Percentiles rank a stretch among this genome's conserved stretches.
Evolutionary conservation across 345 rosid genomes (phyloP).

Genomic region (Odontarrhena argentea): DNA sequence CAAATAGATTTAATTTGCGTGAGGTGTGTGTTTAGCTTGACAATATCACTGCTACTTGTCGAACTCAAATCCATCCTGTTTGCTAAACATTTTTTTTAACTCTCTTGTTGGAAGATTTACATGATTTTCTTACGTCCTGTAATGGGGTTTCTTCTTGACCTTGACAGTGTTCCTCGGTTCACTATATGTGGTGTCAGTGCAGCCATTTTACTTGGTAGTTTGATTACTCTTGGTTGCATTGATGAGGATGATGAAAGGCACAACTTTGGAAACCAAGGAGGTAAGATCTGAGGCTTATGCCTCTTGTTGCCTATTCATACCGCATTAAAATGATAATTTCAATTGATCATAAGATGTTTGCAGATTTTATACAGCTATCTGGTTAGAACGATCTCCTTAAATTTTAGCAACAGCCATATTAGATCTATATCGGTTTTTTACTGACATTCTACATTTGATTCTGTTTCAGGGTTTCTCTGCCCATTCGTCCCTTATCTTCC

Average conservation of each 20-base stretch:
- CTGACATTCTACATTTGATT: conserved; percentile 1
- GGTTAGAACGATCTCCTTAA: neutral
- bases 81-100: neutral
- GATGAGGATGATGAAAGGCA: conserved; percentile 66
- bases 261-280: conserved; percentile 71
- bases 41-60: neutral
- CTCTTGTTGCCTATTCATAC: neutral
- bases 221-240: conserved; percentile 57
- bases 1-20: conserved; percentile 2
- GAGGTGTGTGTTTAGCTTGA: conserved; percentile 18
- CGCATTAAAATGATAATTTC: conserved; percentile 5
- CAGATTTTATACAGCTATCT: neutral
- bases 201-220: conserved; percentile 57
- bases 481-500: conserved; percentile 66
- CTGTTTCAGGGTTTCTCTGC: conserved; percentile 58
- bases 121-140: conserved; percentile 15
- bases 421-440: neutral
- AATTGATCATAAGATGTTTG: neutral
- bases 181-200: conserved; percentile 52
- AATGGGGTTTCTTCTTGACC: neutral
- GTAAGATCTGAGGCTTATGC: conserved; percentile 38
- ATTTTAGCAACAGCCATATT: conserved; percentile 2
- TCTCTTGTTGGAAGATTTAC: neutral
- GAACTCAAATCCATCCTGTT: neutral
- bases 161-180: conserved; percentile 52